A percentile compares a stretch with the other conserved stretches of the same genome.
These are phyloP conservation scores for Candida peoriensis DNA, from an alignment of 805 yeast genomes.

Conservation along the genomic window DNA sequence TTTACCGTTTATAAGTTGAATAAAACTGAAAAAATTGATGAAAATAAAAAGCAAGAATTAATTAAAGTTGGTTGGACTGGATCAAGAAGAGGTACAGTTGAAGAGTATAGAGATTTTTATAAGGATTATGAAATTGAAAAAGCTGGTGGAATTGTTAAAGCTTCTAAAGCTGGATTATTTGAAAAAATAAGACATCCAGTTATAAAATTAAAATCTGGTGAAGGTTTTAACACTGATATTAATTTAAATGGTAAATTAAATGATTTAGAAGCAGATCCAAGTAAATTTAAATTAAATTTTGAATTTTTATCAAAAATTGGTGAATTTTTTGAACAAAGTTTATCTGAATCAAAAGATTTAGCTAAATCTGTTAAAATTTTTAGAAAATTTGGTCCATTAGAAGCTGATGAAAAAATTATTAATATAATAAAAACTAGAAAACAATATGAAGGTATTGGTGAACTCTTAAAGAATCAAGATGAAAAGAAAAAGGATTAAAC, in stretches of 20 bases:
- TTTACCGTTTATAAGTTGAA: conserved; percentile 26
- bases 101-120: conserved; percentile 65
- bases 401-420: conserved; percentile 37
- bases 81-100: conserved; percentile 63
- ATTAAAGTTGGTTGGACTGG: conserved; percentile 92
- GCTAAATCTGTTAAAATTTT: conserved; percentile 51
- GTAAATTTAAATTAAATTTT: conserved; percentile 50
- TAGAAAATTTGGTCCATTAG: conserved; percentile 62
- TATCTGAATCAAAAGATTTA: conserved; percentile 29
- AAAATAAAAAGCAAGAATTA: conserved; percentile 37
- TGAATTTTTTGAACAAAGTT: conserved; percentile 37
- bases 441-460: neutral
- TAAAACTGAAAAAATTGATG: conserved; percentile 30
- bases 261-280: conserved; percentile 32
- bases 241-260: conserved; percentile 34
- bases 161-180: conserved; percentile 69
- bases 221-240: conserved; percentile 65
- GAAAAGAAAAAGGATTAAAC: conserved; percentile 15
- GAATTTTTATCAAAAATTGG: conserved; percentile 52
- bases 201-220: conserved; percentile 62
- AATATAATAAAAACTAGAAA: conserved; percentile 25
- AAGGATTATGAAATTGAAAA: conserved; percentile 58
- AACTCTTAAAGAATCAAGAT: conserved; percentile 2
- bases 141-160: conserved; percentile 72
- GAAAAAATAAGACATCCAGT: conserved; percentile 55